Evolutionary conservation across 1,139 yeast genomes (phyloP), one percentile per base, ranked within the genome.

Genomic region (Yamadazyma siamensis): DNA sequence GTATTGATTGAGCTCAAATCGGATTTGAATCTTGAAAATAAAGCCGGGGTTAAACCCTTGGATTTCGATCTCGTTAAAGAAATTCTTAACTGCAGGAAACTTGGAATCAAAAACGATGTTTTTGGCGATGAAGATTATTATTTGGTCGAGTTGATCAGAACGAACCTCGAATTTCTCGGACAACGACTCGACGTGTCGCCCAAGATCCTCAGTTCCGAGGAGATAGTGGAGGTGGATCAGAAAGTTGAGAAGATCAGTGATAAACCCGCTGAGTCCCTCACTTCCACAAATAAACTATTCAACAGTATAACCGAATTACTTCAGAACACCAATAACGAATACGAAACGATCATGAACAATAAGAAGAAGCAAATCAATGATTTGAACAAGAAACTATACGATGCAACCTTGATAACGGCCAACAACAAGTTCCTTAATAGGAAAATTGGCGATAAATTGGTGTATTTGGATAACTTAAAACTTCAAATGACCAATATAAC

Each of bases 1-100:
- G 79, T 87, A 32, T 67, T 91, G 33, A 53, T 91, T 15, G 94
- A 83, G 42, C 79, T 91, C 27, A 91, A 94, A 19, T 97, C 97
- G 1, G 94, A 88, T 50, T 76, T 86, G 3, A 68, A 70, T 23
- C 65, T 86, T 26, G 74, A 88, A 4, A 94, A 91, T 52, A 81
- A 85, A 32, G 82, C 89, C 6, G 96, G 96, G 0, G 70, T 88
- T 20, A 76, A 85, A 38, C 95, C 98, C 3, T 61, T 71, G 11
- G 97, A 91, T 59, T 91, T 85, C 55, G 96, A 95, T 31, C 67
- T 80, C 31, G 61, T 62, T n/a, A 61, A 60, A 34, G 67, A 61
- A 30, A 42, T 50, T 3, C 27, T 49, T 8, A 42, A 46, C 15
- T 34, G 32, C 19, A 43, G 33, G 23, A 41, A 43, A 26, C 34